These are phyloP conservation scores for Pseudogymnoascus sp. DNA, from an alignment of 2,329 filamentous ascomycete species.

Conservation along the genomic window DNA sequence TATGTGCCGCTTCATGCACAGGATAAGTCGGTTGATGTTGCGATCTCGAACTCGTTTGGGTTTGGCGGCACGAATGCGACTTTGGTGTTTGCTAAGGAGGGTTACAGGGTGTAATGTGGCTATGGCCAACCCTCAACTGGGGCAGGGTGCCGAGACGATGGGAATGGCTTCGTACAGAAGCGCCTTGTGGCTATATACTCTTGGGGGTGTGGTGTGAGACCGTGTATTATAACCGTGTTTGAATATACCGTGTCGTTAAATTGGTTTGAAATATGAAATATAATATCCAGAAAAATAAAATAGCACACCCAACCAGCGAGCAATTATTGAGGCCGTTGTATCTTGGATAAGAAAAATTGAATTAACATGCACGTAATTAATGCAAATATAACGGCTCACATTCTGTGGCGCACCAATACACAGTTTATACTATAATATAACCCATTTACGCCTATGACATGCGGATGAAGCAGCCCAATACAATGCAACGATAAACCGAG, in stretches of 20 bases:
- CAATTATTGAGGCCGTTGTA: not conserved
- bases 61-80: conserved; percentile 96
- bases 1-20: conserved; percentile 71
- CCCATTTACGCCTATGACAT: not conserved
- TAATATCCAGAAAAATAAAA: not conserved
- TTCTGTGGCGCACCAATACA: not conserved
- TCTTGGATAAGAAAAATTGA: not conserved
- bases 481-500: not conserved
- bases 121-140: not conserved
- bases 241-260: not conserved
- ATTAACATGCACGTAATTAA: not conserved
- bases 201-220: too few relatives aligned
- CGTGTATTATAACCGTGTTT: not conserved
- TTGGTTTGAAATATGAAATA: not conserved
- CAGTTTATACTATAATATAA: not conserved
- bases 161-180: not conserved
- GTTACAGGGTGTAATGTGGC: not conserved
- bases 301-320: not conserved
- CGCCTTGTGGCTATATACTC: not conserved
- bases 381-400: not conserved
- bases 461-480: not conserved
- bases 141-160: too few relatives aligned
- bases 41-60: conserved; percentile 90
- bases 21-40: conserved; percentile 60
- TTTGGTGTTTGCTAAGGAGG: conserved; percentile 55